phyloP scores from a whole-genome alignment of 2,329 filamentous ascomycete genomes.

The Scedosporium dehoogii region DNA sequence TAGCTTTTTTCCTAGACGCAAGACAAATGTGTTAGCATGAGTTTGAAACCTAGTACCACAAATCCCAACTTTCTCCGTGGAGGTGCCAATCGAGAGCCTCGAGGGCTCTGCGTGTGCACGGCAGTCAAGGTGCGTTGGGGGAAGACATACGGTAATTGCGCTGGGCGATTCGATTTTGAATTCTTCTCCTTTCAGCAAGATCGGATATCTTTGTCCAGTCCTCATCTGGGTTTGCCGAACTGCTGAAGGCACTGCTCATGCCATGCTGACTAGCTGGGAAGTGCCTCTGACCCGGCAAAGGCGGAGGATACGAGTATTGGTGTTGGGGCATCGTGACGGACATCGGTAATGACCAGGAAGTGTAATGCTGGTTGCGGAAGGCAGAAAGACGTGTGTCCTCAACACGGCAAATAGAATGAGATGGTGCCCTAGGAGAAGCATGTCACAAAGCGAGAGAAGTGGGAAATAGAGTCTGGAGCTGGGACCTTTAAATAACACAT shows the following conservation, averaged over 20 bases:
- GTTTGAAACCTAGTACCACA: neutral
- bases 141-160: slow-evolving; percentile 77
- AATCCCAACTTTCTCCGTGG: no score
- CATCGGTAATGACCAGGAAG: neutral
- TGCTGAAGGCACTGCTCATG: slow-evolving; percentile 85
- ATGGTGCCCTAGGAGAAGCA: neutral
- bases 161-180: slow-evolving; percentile 96
- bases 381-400: no score
- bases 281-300: neutral
- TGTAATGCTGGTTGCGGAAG: no score
- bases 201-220: slow-evolving; percentile 99
- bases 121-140: no score
- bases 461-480: neutral
- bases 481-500: neutral
- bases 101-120: neutral
- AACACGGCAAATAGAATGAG: neutral
- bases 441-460: neutral
- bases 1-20: slow-evolving; percentile 70
- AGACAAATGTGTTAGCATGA: neutral
- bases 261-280: slow-evolving; percentile 1
- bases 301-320: neutral
- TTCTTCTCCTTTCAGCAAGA: slow-evolving; percentile 82
- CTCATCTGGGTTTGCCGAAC: slow-evolving; percentile 88
- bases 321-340: neutral
- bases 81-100: neutral